Conservation (phyloP, 176 grass and related monocot species). For the Triticum timopheevii region DNA sequence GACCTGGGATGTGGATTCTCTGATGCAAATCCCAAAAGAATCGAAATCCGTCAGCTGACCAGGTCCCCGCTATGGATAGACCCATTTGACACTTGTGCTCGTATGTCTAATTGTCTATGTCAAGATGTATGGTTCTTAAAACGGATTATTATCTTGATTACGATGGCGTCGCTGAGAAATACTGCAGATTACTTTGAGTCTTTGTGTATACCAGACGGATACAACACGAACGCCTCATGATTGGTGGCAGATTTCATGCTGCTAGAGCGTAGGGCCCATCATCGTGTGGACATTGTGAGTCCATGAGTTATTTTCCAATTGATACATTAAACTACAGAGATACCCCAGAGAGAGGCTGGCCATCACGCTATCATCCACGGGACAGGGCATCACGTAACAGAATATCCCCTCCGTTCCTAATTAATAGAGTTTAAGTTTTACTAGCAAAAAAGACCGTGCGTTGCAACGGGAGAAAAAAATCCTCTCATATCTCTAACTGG, state of each 20-base stretch:
- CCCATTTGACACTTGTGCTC: not conserved
- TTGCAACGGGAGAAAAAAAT: no score
- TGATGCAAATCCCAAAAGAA: not conserved
- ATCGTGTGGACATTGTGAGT: not conserved
- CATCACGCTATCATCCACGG: not conserved
- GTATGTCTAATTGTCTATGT: not conserved
- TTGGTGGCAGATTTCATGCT: not conserved
- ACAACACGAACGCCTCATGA: not conserved
- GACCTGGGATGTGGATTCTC: conserved; percentile 2
- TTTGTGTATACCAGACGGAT: not conserved
- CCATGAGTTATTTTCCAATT: not conserved
- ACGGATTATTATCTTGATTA: not conserved
- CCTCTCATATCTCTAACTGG: no score
- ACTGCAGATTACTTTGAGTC: not conserved
- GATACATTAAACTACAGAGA: not conserved
- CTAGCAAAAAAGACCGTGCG: no score
- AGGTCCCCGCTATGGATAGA: not conserved
- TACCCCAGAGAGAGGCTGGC: not conserved
- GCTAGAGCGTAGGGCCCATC: not conserved
- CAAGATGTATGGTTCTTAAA: not conserved
- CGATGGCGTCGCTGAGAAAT: not conserved
- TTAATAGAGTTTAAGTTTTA: no score
- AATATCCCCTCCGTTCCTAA: not conserved
- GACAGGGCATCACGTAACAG: not conserved
- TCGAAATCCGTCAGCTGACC: not conserved